Evolutionary conservation across 805 yeast genomes (phyloP).

Genomic region (Saccharomycopsis fodiens): DNA sequence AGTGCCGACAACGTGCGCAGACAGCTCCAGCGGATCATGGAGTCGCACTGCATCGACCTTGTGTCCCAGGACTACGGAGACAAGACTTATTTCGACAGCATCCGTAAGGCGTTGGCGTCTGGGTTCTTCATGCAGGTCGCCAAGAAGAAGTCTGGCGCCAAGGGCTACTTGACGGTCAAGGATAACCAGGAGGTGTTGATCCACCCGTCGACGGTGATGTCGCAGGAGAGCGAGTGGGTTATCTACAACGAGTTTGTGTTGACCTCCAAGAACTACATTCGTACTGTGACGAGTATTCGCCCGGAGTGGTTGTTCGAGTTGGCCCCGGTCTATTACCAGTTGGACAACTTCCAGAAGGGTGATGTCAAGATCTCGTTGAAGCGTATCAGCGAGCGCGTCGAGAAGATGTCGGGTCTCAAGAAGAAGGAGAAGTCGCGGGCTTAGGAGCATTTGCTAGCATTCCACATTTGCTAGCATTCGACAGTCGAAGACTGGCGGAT

Average conservation of each 20-base stretch:
- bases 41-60: constrained; percentile 65
- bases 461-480: too few species aligned
- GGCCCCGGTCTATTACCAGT: constrained; percentile 61
- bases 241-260: constrained; percentile 92
- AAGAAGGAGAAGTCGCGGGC: too few species aligned
- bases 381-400: constrained; percentile 46
- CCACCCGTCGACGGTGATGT: constrained; percentile 88
- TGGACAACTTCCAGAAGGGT: constrained; percentile 60
- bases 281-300: constrained; percentile 85
- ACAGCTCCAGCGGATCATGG: constrained; percentile 81
- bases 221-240: constrained; percentile 89
- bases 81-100: constrained; percentile 61
- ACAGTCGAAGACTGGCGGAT: too few species aligned
- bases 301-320: constrained; percentile 89
- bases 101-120: constrained; percentile 78
- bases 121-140: constrained; percentile 99
- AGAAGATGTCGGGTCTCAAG: constrained; percentile 37
- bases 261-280: constrained; percentile 86
- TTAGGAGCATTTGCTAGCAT: too few species aligned
- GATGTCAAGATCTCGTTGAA: constrained; percentile 65
- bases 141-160: constrained; percentile 72
- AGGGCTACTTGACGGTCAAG: constrained; percentile 84
- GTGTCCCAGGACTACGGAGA: constrained; percentile 58
- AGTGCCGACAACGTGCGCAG: constrained; percentile 82
- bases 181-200: constrained; percentile 93